Evolutionary conservation across 805 yeast species (phyloP).

Genomic region (Wickerhamiella brachini): DNA sequence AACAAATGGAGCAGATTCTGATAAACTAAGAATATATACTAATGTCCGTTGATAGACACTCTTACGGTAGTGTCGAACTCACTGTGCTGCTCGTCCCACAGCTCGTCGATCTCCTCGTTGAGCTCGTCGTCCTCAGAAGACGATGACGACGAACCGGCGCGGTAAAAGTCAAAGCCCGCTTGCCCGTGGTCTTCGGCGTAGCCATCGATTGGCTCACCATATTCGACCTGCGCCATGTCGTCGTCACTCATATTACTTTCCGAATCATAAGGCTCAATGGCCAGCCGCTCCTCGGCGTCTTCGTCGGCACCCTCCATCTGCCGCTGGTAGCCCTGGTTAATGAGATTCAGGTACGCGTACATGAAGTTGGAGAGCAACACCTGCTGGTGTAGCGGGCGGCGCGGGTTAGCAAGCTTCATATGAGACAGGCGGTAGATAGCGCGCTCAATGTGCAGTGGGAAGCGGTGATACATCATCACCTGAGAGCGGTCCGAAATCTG

Average conservation of each 20-base stretch:
- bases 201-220: background rate
- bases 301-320: slow-evolving; percentile 18
- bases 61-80: background rate
- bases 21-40: background rate
- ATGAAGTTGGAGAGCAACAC: slow-evolving; percentile 88
- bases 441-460: slow-evolving; percentile 90
- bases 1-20: too few relatives aligned
- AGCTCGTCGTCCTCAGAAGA: background rate
- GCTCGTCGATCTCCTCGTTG: slow-evolving; percentile 3
- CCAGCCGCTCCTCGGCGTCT: background rate
- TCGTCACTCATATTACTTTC: background rate
- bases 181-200: background rate
- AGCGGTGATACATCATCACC: slow-evolving; percentile 36
- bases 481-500: slow-evolving; percentile 23
- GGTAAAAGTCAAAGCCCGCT: slow-evolving; percentile 6
- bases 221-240: slow-evolving; percentile 1
- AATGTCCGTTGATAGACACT: background rate
- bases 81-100: slow-evolving; percentile 1
- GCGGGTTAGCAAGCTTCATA: slow-evolving; percentile 85
- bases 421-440: slow-evolving; percentile 91
- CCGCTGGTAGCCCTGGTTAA: slow-evolving; percentile 55
- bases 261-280: background rate
- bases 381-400: slow-evolving; percentile 81
- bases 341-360: slow-evolving; percentile 92
- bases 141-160: slow-evolving; percentile 4